Percentiles rank a stretch among this genome's conserved stretches.
Conservation (phyloP, 345 rosid species). For the Gossypium anomalum region DNA sequence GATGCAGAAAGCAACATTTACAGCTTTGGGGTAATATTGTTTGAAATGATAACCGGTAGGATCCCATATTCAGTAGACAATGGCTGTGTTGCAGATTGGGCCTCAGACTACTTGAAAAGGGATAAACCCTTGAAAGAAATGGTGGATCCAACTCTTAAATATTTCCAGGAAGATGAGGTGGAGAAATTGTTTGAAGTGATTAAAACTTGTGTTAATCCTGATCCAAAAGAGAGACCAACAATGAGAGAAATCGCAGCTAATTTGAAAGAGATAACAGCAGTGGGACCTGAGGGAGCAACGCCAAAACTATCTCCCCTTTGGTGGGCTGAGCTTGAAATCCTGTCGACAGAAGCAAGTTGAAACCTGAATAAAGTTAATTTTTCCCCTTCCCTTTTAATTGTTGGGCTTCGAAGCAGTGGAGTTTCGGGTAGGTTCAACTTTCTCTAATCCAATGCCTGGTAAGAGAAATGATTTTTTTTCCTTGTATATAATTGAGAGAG, state of each 20-base stretch:
- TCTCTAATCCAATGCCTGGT: not conserved
- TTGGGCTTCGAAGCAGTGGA: conserved; percentile 9
- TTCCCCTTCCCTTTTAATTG: not conserved
- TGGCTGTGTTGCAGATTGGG: conserved; percentile 46
- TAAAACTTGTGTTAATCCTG: conserved; percentile 55
- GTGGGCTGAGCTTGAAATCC: conserved; percentile 97
- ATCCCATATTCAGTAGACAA: conserved; percentile 44
- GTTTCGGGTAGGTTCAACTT: conserved; percentile 5
- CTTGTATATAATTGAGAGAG: conserved; percentile 21
- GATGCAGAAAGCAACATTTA: conserved; percentile 49
- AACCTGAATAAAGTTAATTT: not conserved
- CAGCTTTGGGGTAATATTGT: conserved; percentile 60
- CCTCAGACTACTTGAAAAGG: conserved; percentile 32
- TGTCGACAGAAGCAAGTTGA: conserved; percentile 44
- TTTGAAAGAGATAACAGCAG: conserved; percentile 62
- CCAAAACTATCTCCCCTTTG: conserved; percentile 82
- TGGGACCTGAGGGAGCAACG: conserved; percentile 65
- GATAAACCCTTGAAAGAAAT: conserved; percentile 40
- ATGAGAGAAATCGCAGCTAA: conserved; percentile 54
- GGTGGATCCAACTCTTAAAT: conserved; percentile 65
- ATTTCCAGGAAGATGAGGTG: conserved; percentile 48
- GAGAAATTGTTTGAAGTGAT: conserved; percentile 55
- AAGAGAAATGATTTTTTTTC: not conserved
- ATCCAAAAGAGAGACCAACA: conserved; percentile 49
- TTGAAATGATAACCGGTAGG: conserved; percentile 77